Conservation (phyloP, 2,329 filamentous ascomycete genomes). For the Cladobotryum protrusum region DNA sequence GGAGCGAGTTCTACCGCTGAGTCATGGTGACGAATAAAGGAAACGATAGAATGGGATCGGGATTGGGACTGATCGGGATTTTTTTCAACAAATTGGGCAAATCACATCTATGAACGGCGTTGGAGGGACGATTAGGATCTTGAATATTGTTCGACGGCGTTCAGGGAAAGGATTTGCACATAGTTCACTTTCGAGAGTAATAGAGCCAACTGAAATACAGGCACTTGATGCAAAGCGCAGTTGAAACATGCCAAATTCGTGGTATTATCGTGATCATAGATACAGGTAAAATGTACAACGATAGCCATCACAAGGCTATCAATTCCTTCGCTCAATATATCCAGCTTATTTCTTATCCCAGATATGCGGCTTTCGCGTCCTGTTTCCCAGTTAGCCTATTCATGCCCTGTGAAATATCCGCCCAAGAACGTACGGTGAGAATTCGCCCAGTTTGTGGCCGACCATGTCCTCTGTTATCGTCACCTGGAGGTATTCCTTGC, state of each 20-base stretch:
- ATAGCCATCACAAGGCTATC: slow-evolving; percentile 1
- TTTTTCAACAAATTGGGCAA: slow-evolving; percentile 1
- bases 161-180: slow-evolving; percentile 16
- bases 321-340: slow-evolving; percentile 12
- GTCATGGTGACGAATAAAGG: background rate
- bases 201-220: too few relatives aligned
- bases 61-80: slow-evolving; percentile 7
- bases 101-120: too few relatives aligned
- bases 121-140: background rate
- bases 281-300: slow-evolving; percentile 26
- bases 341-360: slow-evolving; percentile 36
- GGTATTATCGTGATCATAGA: slow-evolving; percentile 17
- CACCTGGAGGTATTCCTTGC: slow-evolving; percentile 78
- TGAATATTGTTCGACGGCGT: slow-evolving; percentile 15
- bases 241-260: background rate
- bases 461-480: slow-evolving; percentile 93
- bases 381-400: slow-evolving; percentile 21
- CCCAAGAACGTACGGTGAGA: slow-evolving; percentile 64
- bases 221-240: too few relatives aligned
- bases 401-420: background rate
- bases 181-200: too few relatives aligned
- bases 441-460: slow-evolving; percentile 89
- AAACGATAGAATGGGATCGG: slow-evolving; percentile 9
- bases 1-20: slow-evolving; percentile 91
- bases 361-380: slow-evolving; percentile 54